A percentile compares a stretch with the other conserved stretches of the same genome.
Conservation (phyloP, 2,329 filamentous ascomycete species). For the Botrytis deweyae region DNA sequence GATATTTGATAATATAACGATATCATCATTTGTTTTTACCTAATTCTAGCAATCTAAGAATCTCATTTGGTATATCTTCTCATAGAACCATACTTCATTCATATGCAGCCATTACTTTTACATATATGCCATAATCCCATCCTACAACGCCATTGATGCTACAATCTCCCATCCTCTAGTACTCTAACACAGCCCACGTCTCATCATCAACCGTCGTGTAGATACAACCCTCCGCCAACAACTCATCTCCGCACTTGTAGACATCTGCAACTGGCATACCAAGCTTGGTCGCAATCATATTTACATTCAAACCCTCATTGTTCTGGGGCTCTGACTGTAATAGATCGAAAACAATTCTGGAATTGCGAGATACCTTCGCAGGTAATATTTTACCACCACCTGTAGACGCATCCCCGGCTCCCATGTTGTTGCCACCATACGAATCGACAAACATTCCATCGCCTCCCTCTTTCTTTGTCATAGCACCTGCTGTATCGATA, state of each 20-base stretch:
- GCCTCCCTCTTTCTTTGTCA: conserved; percentile 41
- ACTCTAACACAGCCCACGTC: conserved; percentile 84
- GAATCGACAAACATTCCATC: conserved; percentile 41
- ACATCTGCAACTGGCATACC: conserved; percentile 69
- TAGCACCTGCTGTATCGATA: conserved; percentile 38
- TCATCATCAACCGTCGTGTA: conserved; percentile 92
- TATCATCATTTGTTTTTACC: not conserved
- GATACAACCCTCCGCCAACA: conserved; percentile 70
- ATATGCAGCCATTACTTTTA: conserved; percentile 7
- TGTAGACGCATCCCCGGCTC: conserved; percentile 23
- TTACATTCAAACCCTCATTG: conserved; percentile 81
- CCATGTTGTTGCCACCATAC: conserved; percentile 40
- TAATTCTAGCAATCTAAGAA: not conserved
- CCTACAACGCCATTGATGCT: conserved; percentile 28
- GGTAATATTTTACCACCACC: conserved; percentile 38
- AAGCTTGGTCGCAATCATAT: conserved; percentile 67
- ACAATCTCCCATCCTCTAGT: conserved; percentile 41
- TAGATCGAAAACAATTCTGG: conserved; percentile 69
- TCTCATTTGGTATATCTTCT: conserved; percentile 1
- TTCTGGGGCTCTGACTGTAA: conserved; percentile 66
- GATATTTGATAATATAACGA: not conserved
- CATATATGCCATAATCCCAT: conserved; percentile 15
- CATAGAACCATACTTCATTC: conserved; percentile 11
- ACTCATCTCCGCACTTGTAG: conserved; percentile 74
- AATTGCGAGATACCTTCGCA: conserved; percentile 51